A percentile compares a stretch with the other conserved stretches of the same genome.
These are phyloP conservation scores for Fusarium lateritium DNA, from an alignment of 2,329 filamentous ascomycete species.

Conservation along the genomic window DNA sequence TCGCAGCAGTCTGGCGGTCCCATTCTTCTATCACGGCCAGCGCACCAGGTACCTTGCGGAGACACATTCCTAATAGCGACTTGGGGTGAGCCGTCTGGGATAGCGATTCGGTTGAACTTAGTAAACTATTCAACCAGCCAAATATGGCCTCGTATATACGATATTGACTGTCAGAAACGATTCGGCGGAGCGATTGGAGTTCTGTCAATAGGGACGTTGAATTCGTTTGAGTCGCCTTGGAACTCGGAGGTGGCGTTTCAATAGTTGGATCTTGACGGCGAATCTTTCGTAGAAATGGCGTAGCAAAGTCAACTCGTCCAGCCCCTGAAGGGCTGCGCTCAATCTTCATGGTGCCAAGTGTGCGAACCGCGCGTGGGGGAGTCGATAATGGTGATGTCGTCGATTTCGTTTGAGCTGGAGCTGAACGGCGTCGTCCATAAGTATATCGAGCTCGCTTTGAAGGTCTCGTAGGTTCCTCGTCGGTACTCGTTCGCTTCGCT, in stretches of 20 bases:
- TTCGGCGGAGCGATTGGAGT: slow-evolving; percentile 45
- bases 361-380: slow-evolving; percentile 50
- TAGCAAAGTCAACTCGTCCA: slow-evolving; percentile 50
- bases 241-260: slow-evolving; percentile 2
- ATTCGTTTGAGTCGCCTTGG: slow-evolving; percentile 5
- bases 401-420: slow-evolving; percentile 14
- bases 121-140: slow-evolving; percentile 50
- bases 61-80: slow-evolving; percentile 56
- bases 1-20: slow-evolving; percentile 47
- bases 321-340: slow-evolving; percentile 45
- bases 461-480: slow-evolving; percentile 14
- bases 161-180: slow-evolving; percentile 45
- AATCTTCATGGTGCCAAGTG: slow-evolving; percentile 51
- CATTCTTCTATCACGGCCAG: slow-evolving; percentile 54
- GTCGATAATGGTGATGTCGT: slow-evolving; percentile 27
- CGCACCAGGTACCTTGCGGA: slow-evolving; percentile 52
- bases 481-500: slow-evolving; percentile 43
- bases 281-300: slow-evolving; percentile 51
- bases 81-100: slow-evolving; percentile 46
- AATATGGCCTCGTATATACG: slow-evolving; percentile 55
- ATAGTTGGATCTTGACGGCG: slow-evolving; percentile 36
- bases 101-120: slow-evolving; percentile 48
- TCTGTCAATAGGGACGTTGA: slow-evolving; percentile 38
- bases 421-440: slow-evolving; percentile 47
- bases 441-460: slow-evolving; percentile 52